phyloP scores from a whole-genome alignment of 352 stramenopile genomes.

The Poterioochromonas sp. region DNA sequence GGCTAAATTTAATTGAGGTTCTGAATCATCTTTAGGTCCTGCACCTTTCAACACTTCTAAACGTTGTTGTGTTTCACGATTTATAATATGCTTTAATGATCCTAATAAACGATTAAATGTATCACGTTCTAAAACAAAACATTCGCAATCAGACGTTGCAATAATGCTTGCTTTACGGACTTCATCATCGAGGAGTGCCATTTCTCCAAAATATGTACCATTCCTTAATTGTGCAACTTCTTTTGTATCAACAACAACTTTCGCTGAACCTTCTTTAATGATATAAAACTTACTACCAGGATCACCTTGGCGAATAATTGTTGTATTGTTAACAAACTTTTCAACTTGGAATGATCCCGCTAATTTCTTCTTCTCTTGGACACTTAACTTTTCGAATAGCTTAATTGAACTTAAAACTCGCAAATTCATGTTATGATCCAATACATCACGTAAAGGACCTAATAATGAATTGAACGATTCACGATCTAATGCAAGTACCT shows the following conservation, averaged over 20 bases:
- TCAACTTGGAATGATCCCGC: constrained; percentile 32
- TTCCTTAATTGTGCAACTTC: background rate
- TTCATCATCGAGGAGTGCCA: constrained; percentile 28
- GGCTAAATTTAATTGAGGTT: background rate
- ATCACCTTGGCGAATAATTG: constrained; percentile 29
- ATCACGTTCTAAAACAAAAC: constrained; percentile 67
- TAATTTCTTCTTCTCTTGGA: constrained; percentile 52
- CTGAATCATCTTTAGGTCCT: constrained; percentile 51
- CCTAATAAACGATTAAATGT: constrained; percentile 52
- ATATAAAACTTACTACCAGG: constrained; percentile 41
- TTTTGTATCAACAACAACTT: constrained; percentile 34
- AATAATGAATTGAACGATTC: constrained; percentile 37
- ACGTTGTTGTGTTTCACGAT: constrained; percentile 52
- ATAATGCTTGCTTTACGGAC: constrained; percentile 71
- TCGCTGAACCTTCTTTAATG: constrained; percentile 37
- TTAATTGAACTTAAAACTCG: constrained; percentile 75
- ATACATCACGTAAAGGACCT: constrained; percentile 55
- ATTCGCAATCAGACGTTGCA: constrained; percentile 60
- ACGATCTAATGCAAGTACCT: constrained; percentile 35
- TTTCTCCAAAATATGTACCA: constrained; percentile 35
- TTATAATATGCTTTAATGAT: constrained; percentile 54
- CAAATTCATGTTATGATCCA: constrained; percentile 83
- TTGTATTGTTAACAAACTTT: constrained; percentile 3
- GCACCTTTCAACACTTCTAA: background rate
- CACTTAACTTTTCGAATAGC: constrained; percentile 68